Evolutionary conservation across 257 asterid genomes (phyloP).

Genomic region (Galeopsis tetrahit): DNA sequence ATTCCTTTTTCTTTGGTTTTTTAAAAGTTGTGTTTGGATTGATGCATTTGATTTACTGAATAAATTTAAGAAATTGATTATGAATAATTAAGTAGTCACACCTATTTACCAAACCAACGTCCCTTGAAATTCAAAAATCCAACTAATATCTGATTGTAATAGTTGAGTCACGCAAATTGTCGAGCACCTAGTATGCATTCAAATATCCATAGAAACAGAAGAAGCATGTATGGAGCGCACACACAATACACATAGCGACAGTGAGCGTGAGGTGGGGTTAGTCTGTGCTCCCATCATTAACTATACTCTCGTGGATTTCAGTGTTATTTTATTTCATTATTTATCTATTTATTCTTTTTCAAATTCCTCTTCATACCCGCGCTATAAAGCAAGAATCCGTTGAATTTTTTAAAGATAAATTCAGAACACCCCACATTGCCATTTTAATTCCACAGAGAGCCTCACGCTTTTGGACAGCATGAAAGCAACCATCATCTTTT

Average conservation of each 20-base stretch:
- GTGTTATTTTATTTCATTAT: constrained; percentile 48
- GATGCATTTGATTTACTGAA: too few species aligned
- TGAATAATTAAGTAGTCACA: too few species aligned
- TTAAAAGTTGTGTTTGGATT: too few species aligned
- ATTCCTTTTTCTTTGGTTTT: too few species aligned
- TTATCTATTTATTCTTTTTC: constrained; percentile 38
- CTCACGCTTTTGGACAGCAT: constrained; percentile 36
- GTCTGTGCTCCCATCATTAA: constrained; percentile 51
- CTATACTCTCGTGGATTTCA: constrained; percentile 84
- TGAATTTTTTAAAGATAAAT: constrained; percentile 38
- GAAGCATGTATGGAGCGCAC: constrained; percentile 24
- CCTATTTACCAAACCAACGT: not conserved
- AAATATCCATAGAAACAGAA: constrained; percentile 26
- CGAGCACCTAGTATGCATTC: constrained; percentile 34
- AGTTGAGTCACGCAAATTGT: constrained; percentile 72
- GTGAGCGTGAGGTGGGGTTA: constrained; percentile 53
- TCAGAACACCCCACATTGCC: constrained; percentile 35
- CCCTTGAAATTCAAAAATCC: constrained; percentile 29
- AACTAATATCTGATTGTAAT: constrained; percentile 23
- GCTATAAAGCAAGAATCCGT: constrained; percentile 66
- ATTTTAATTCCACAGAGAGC: constrained; percentile 27
- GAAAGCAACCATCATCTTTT: constrained; percentile 45
- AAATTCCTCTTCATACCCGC: constrained; percentile 68
- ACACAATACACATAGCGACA: constrained; percentile 31
- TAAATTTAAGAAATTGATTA: too few species aligned